phyloP scores from a whole-genome alignment of 192 early-diverging fungal species.

The Coemansia sp. region DNA sequence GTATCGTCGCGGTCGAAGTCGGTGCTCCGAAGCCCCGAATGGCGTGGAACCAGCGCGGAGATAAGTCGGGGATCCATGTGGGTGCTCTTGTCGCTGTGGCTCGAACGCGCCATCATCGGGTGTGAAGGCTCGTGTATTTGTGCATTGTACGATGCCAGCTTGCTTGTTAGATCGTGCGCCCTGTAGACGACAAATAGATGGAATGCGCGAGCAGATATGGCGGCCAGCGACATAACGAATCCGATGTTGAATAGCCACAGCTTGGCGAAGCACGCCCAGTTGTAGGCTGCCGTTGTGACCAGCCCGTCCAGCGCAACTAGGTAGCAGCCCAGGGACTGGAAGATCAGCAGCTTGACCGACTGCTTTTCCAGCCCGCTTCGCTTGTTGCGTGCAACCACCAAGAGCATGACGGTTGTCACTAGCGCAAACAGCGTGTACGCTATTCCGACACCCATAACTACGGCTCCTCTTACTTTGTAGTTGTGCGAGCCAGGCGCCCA shows the following conservation, averaged over 20 bases:
- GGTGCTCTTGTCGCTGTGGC: not conserved
- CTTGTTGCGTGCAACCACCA: constrained; percentile 20
- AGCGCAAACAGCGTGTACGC: constrained; percentile 29
- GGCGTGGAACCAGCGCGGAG: not conserved
- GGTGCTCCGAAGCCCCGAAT: not conserved
- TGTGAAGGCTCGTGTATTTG: not conserved
- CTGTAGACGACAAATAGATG: constrained; percentile 32
- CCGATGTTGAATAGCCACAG: constrained; percentile 43
- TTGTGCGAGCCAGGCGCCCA: constrained; percentile 29
- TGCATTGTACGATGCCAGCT: constrained; percentile 6
- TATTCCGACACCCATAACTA: constrained; percentile 1
- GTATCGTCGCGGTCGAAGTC: not conserved
- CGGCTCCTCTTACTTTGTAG: constrained; percentile 17
- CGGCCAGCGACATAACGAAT: constrained; percentile 27
- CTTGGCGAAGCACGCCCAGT: constrained; percentile 37
- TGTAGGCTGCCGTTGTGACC: constrained; percentile 19
- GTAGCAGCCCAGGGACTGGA: constrained; percentile 34
- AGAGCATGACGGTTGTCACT: constrained; percentile 16
- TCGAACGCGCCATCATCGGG: too few species aligned
- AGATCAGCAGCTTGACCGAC: constrained; percentile 19
- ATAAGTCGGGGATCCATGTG: too few species aligned
- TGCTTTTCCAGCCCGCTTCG: constrained; percentile 38
- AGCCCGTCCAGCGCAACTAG: constrained; percentile 16
- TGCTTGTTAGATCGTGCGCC: constrained; percentile 24
- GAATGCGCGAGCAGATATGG: constrained; percentile 37